Evolutionary conservation across 108 stramenopile species (phyloP).

Genomic region (Cyclotella sp.): DNA sequence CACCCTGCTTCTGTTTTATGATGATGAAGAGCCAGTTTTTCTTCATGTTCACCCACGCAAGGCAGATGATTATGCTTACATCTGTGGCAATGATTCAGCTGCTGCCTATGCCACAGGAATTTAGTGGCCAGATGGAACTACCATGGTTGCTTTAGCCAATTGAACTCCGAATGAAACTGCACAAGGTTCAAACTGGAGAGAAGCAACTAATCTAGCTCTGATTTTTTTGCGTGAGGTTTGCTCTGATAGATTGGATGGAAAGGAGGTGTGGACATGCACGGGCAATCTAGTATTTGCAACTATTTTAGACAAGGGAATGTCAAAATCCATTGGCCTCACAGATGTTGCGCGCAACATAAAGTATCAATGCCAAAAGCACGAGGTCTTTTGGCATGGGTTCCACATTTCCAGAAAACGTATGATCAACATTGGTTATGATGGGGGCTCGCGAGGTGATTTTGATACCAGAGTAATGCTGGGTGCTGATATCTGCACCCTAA

Average conservation of each 20-base stretch:
- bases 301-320: not conserved
- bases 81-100: constrained; percentile 6
- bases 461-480: constrained; percentile 16
- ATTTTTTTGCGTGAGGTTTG: not conserved
- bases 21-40: not conserved
- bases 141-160: not conserved
- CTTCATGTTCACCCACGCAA: not conserved
- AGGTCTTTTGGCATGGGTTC: constrained; percentile 5
- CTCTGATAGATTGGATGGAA: constrained; percentile 1
- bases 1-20: not conserved
- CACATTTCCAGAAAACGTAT: constrained; percentile 33
- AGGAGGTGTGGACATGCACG: constrained; percentile 6
- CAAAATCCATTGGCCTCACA: not conserved
- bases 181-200: constrained; percentile 22
- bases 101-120: constrained; percentile 5
- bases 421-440: constrained; percentile 33
- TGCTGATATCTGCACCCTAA: not conserved
- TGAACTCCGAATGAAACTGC: not conserved
- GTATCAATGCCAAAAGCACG: constrained; percentile 2
- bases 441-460: constrained; percentile 23
- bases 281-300: constrained; percentile 4
- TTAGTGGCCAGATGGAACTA: not conserved
- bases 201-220: constrained; percentile 10
- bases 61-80: not conserved
- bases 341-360: constrained; percentile 7